Evolutionary conservation across 139 green algal species (phyloP).

Genomic region (Chlamydomonas sp.): DNA sequence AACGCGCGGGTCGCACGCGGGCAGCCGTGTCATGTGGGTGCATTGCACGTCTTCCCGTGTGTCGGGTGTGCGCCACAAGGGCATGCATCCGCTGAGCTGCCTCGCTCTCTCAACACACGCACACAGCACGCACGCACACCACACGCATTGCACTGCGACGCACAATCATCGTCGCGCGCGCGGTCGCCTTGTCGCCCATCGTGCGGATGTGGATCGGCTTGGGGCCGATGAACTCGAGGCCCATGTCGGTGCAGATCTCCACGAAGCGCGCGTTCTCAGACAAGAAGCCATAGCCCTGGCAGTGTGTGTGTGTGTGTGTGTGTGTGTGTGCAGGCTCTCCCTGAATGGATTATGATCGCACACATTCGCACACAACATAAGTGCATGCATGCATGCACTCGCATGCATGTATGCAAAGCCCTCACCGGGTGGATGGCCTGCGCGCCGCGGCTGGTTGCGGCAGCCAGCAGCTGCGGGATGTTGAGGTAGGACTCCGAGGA

Average conservation of each 20-base stretch:
- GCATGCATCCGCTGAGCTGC: no score
- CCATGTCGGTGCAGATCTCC: conserved; percentile 92
- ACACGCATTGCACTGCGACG: not conserved
- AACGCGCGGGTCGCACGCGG: no score
- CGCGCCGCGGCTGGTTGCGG: conserved; percentile 73
- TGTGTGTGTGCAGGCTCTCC: not conserved
- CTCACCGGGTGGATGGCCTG: conserved; percentile 88
- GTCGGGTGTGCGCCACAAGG: no score
- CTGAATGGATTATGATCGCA: conserved; percentile 1
- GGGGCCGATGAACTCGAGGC: conserved; percentile 95
- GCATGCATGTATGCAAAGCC: not conserved
- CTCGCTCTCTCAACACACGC: no score
- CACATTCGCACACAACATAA: no score
- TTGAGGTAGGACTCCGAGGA: conserved; percentile 86
- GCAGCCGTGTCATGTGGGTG: no score
- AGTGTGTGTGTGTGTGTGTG: not conserved
- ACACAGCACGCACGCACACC: no score
- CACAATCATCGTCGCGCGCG: conserved; percentile 88
- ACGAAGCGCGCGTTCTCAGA: conserved; percentile 94
- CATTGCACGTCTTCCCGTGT: no score
- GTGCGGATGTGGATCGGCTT: conserved; percentile 75
- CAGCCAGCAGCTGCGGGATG: conserved; percentile 88
- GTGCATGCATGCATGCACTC: not conserved
- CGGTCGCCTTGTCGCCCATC: conserved; percentile 96
- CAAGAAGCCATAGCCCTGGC: conserved; percentile 95